Base-by-base conservation (phyloP, 371 early-diverging fungal species). In the Mucor piriformis region DNA sequence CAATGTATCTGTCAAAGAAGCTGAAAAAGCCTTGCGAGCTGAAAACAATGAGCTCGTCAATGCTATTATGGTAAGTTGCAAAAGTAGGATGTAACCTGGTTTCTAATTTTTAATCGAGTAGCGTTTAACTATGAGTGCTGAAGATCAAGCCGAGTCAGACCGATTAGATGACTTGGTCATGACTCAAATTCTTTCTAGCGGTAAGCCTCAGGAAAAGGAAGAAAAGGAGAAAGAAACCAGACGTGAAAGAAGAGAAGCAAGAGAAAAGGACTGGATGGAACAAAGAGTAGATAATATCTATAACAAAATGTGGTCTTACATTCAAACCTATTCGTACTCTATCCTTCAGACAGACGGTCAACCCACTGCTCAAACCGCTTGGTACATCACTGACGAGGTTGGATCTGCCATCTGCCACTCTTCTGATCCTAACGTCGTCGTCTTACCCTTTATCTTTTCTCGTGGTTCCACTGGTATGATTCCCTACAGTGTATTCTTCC, bases 21-120 rank as follows among this genome's bases (percentile, higher is more conserved):
- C 90, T 34, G 79, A 81, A 50, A 61, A 77, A 18, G 87, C 88
- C 3, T 71, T 89, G 46, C 68, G 64, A 21, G 75, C 74, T 25
- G 81, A 82, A 29, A 76, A 81, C n/a, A 83, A 87, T 12, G 87
- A 88, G 59, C 64, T 88, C 11, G 71, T 89, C 15, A 87, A 87
- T 24, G 90, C 90, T 0, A 80, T 89, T 49, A 81, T 83, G 82
- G 83, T 82, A 63, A 69, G 69, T n/a, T 13, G 37, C 20, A 27
- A 4, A 25, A 7, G n/a, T n/a, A n/a, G n/a, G n/a, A n/a, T n/a
- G n/a, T n/a, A n/a, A n/a, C n/a, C n/a, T n/a, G n/a, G n/a, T n/a
- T n/a, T n/a, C n/a, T n/a, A n/a, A n/a, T n/a, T n/a, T n/a, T n/a
- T n/a, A n/a, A n/a, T n/a, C n/a, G n/a, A n/a, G n/a, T 54, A 76